phyloP scores from a whole-genome alignment of 345 rosid species.

The Arabis alpina region DNA sequence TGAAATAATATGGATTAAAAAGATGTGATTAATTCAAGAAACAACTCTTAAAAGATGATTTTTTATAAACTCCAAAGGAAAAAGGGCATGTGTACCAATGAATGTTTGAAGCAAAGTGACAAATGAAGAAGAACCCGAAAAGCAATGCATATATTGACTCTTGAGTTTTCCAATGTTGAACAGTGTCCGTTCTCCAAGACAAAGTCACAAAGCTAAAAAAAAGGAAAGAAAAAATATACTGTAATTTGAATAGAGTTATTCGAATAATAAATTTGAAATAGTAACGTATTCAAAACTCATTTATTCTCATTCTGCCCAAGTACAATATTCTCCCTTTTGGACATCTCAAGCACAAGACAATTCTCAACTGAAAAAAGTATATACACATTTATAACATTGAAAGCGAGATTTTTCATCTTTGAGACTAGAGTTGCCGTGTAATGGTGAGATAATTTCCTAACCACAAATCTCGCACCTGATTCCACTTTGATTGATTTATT shows the following conservation, averaged over 20 bases:
- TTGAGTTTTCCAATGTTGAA: slow-evolving; percentile 31
- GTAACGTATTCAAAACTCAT: slow-evolving; percentile 25
- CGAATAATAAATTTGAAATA: slow-evolving; percentile 20
- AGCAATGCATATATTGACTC: slow-evolving; percentile 38
- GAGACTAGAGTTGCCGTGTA: slow-evolving; percentile 30
- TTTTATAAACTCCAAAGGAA: slow-evolving; percentile 1
- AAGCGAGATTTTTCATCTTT: background rate
- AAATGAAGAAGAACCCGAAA: slow-evolving; percentile 34
- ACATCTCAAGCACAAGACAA: slow-evolving; percentile 31
- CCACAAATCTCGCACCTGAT: slow-evolving; percentile 44
- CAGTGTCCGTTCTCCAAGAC: slow-evolving; percentile 31
- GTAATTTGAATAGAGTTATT: background rate
- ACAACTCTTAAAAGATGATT: slow-evolving; percentile 7
- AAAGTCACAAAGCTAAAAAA: background rate
- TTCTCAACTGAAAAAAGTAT: background rate
- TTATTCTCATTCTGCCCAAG: slow-evolving; percentile 18
- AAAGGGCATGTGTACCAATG: slow-evolving; percentile 36
- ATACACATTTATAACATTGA: background rate
- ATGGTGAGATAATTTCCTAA: slow-evolving; percentile 15
- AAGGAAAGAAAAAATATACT: too few relatives aligned
- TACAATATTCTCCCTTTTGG: slow-evolving; percentile 26
- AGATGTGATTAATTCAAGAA: background rate
- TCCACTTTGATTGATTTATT: background rate
- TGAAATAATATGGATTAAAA: background rate
- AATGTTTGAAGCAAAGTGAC: slow-evolving; percentile 45